Evolutionary conservation across 1,139 yeast genomes (phyloP).

Genomic region (Geotrichum fermentans): DNA sequence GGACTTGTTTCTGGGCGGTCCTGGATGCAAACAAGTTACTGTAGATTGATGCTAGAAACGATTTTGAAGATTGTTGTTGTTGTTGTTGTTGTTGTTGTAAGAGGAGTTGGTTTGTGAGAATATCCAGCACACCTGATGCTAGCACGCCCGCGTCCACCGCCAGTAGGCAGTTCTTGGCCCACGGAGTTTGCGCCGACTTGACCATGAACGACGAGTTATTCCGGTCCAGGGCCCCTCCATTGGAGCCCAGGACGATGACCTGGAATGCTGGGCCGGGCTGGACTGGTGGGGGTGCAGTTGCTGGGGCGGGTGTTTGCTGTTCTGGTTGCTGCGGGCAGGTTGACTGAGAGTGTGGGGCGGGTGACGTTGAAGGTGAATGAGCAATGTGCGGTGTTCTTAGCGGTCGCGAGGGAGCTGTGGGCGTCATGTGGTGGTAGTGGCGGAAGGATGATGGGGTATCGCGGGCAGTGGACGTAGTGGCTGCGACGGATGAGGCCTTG

Average conservation of each 20-base stretch:
- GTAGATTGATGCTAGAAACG: slow-evolving; percentile 4
- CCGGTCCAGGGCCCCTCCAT: slow-evolving; percentile 32
- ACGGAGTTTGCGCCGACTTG: slow-evolving; percentile 49
- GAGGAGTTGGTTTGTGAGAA: slow-evolving; percentile 37
- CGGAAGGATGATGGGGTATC: background rate
- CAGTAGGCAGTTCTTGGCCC: slow-evolving; percentile 39
- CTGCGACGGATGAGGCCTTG: background rate
- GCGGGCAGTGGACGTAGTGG: background rate
- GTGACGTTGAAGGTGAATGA: background rate
- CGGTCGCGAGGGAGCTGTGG: background rate
- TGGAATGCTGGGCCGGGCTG: slow-evolving; percentile 14
- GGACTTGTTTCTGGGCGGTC: slow-evolving; percentile 5
- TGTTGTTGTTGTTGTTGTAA: background rate
- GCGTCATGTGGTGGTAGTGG: background rate
- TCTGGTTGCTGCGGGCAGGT: background rate
- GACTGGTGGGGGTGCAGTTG: background rate
- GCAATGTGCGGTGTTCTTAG: background rate
- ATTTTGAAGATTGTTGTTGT: slow-evolving; percentile 1
- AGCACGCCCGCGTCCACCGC: slow-evolving; percentile 83
- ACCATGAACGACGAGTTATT: slow-evolving; percentile 47
- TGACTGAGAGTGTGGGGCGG: background rate
- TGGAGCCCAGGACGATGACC: slow-evolving; percentile 20
- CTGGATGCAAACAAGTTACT: slow-evolving; percentile 9
- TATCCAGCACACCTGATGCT: slow-evolving; percentile 50
- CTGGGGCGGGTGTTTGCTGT: background rate